These are phyloP conservation scores for Saturnispora ahearnii DNA, from an alignment of 805 yeast genomes.

Conservation along the genomic window DNA sequence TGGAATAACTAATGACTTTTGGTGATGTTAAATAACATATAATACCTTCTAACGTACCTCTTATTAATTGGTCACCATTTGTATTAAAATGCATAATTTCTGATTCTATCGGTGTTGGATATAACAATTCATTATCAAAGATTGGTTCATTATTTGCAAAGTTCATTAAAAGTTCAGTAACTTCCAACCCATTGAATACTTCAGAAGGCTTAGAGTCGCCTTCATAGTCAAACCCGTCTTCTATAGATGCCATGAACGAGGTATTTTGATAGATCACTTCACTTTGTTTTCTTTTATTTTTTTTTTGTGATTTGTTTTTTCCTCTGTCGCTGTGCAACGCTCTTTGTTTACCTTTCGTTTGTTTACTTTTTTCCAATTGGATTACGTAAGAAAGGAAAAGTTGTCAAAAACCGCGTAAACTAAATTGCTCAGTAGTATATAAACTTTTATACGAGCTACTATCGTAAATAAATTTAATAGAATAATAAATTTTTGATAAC, in stretches of 20 bases:
- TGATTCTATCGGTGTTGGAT: constrained; percentile 27
- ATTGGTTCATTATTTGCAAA: constrained; percentile 28
- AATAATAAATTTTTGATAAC: too few species aligned
- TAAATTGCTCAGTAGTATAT: background rate
- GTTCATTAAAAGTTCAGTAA: constrained; percentile 20
- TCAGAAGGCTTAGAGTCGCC: background rate
- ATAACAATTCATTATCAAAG: constrained; percentile 26
- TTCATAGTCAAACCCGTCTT: constrained; percentile 1
- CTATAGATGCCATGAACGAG: constrained; percentile 5
- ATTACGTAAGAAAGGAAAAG: too few species aligned
- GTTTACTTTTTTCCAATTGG: background rate
- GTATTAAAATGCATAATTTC: constrained; percentile 23
- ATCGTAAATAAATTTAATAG: too few species aligned
- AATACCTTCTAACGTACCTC: constrained; percentile 33
- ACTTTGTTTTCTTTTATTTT: background rate
- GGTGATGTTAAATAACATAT: constrained; percentile 64
- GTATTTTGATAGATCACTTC: background rate
- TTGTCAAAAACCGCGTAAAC: too few species aligned
- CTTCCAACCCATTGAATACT: constrained; percentile 2
- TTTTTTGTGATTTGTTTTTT: background rate
- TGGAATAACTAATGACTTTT: constrained; percentile 62
- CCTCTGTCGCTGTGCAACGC: background rate
- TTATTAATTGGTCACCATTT: constrained; percentile 11
- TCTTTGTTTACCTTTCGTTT: constrained; percentile 4
- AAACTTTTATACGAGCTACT: too few species aligned